Evolutionary conservation across 225 moss, liverwort and hornwort species (phyloP), one percentile per base, ranked within the genome.

Genomic region (Antitrichia curtipendula): DNA sequence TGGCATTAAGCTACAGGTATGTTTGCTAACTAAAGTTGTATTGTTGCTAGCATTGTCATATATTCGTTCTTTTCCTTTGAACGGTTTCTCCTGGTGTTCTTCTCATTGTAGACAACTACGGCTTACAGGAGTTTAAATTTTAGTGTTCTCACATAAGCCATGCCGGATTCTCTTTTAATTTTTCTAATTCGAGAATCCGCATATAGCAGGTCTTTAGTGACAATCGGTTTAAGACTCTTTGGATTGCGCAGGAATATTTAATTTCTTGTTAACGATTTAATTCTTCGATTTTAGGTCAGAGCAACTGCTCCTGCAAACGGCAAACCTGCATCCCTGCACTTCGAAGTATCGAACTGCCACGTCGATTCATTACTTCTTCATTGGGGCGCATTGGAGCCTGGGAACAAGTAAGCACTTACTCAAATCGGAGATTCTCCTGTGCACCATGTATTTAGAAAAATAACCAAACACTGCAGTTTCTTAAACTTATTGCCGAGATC

Each of bases 321-420:
- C 85, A 91, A 92, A 75, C 96, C 97, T 83, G 93, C 95, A 58
- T 73, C 89, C 23, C 74, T 97, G 57, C 93, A 94, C 19, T 90
- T 97, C 63, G 95, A 97, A 90, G 92, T 97, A 64, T 93, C 87
- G 40, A 91, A 91, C 52, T 86, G 89, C 68, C 87, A 91, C 90
- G 86, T 80, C 63, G 89, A 94, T 64, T 92, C 93, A 20, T 87
- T 96, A 40, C 86, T 95, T 61, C 96, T 97, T 80, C 97, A 97
- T 82, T 97, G 97, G 97, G 97, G 97, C 60, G 95, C 94, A 73
- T 91, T 91, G 78, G 93, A 92, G 82, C 91, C 93, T 10, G 95
- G 95, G 70, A 91, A 95, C 76, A 92, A 93, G 97, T 97, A 91
- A 91, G 82, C 75, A 54, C 49, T 84, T 27, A 58, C 57, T 65